Evolutionary conservation across 148 eudicot species (phyloP).

Genomic region (Arctostaphylos glauca): DNA sequence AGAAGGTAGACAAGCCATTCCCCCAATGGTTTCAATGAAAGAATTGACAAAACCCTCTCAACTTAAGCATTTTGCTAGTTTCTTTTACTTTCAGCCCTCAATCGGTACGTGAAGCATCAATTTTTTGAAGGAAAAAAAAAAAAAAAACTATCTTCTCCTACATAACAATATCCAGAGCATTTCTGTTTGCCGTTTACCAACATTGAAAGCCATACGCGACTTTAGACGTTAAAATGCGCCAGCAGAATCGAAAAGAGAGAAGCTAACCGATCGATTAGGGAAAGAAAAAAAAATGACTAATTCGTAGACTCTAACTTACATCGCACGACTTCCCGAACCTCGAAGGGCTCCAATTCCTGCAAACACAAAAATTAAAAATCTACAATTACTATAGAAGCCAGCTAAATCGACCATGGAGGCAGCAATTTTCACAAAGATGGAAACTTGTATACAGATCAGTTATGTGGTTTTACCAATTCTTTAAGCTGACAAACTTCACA

Average conservation of each 20-base stretch:
- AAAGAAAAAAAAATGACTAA: background rate
- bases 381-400: background rate
- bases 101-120: too few species aligned
- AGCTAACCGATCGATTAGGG: background rate
- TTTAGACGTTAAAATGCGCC: background rate
- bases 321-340: conserved; percentile 87
- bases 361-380: conserved; percentile 2
- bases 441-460: background rate
- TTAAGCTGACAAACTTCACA: conserved; percentile 97
- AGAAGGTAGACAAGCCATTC: too few species aligned
- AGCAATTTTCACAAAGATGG: background rate
- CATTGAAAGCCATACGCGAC: background rate
- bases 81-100: too few species aligned
- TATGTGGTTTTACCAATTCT: conserved; percentile 56
- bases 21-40: too few species aligned
- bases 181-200: background rate
- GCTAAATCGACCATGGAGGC: background rate
- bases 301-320: conserved; percentile 41
- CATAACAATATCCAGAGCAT: background rate
- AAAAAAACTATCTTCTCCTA: too few species aligned
- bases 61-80: too few species aligned
- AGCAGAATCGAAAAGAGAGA: background rate
- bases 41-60: too few species aligned
- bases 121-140: too few species aligned
- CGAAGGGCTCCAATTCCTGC: conserved; percentile 88